These are phyloP conservation scores for Solanum lignicaule DNA, from an alignment of 257 asterid species.

Conservation along the genomic window DNA sequence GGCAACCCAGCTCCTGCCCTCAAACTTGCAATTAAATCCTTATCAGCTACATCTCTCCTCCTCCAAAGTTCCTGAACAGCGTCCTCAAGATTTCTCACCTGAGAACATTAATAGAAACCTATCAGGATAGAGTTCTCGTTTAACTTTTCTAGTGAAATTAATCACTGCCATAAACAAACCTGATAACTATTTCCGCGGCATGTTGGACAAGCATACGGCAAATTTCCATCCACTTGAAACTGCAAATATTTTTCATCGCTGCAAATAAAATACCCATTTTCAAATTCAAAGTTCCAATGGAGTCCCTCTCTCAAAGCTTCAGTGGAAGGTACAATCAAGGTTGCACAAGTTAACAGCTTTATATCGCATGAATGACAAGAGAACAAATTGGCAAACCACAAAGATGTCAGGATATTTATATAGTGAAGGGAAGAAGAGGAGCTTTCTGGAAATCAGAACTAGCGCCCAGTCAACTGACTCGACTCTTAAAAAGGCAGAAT, in stretches of 20 bases:
- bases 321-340: neutral
- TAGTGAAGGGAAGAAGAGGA: neutral
- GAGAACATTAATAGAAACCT: slow-evolving; percentile 7
- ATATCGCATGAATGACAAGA: neutral
- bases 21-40: slow-evolving; percentile 65
- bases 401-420: neutral
- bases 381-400: neutral
- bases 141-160: neutral
- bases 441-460: neutral
- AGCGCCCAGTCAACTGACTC: neutral
- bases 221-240: slow-evolving; percentile 91
- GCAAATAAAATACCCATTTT: slow-evolving; percentile 12
- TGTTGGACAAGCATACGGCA: slow-evolving; percentile 81
- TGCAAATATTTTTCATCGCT: slow-evolving; percentile 89
- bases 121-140: neutral
- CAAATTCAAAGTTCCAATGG: neutral
- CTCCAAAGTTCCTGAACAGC: slow-evolving; percentile 98
- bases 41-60: slow-evolving; percentile 87
- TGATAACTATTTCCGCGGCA: slow-evolving; percentile 93
- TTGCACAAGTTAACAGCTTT: neutral
- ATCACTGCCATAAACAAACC: slow-evolving; percentile 30
- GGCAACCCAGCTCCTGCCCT: slow-evolving; percentile 98
- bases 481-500: neutral
- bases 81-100: slow-evolving; percentile 80
- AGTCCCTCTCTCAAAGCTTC: neutral